Evolutionary conservation across 345 rosid species (phyloP), one percentile per base, ranked within the genome.

Genomic region (Gossypioides kirkii): DNA sequence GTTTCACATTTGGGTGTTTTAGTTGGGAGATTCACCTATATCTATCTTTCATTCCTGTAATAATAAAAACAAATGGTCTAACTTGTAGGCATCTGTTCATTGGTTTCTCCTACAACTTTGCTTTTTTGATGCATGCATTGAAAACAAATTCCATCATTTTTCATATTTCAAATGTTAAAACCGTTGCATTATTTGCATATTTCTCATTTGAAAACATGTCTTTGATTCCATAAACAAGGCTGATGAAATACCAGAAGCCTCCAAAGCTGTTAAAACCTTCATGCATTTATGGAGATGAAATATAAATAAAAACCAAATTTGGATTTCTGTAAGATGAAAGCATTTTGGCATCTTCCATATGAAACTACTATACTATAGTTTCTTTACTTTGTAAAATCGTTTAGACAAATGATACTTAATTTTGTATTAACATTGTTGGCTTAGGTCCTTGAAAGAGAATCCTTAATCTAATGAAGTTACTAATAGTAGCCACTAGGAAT

Each of bases 231-330:
- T 45, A 47, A 61, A 72, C 38, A 69, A 22, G 61, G 58, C 42
- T 60, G 52, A 61, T 20, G 36, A 54, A 71, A 63, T 16, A 53
- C 17, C 10, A 42, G 59, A 55, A 58, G 42, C 79, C 74, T 45
- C 77, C 61, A 25, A 45, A 52, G 67, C 53, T 4, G 60, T 71
- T 58, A 4, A 66, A 69, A 23, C 75, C 56, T 32, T 55, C 80
- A 80, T 80, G 80, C 69, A 5, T 12, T 26, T 43, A 6, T 38
- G 2, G 13, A 46, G 26, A 71, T 3, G 5, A 5, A 54, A 54
- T 32, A 32, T 7, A 32, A 32, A 7, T 8, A 45, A 36, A 36
- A 17, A 36, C 46, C 23, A 62, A 1, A 62, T n/a, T 38, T 32
- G 38, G 6, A 4, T 32, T 4, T 5, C 38, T 5, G 38, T 32